Evolutionary conservation across 2,329 filamentous ascomycete genomes (phyloP).

Genomic region (Thielaviopsis populi): DNA sequence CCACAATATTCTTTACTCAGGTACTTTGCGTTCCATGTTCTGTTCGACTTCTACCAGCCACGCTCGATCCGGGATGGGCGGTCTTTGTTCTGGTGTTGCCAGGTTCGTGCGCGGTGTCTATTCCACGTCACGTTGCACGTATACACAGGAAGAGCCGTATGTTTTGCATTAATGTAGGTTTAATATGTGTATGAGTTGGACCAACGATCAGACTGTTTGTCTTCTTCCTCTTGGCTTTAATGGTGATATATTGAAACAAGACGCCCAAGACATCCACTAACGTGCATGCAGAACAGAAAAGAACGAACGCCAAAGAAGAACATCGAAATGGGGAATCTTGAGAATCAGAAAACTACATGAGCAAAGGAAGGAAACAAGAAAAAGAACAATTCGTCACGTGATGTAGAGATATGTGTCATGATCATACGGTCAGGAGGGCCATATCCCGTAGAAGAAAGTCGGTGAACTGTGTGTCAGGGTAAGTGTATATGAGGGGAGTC

Average conservation of each 20-base stretch:
- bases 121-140: not conserved
- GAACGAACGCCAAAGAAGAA: not conserved
- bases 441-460: not conserved
- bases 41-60: too few relatives aligned
- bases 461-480: not conserved
- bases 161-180: not conserved
- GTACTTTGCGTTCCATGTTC: too few relatives aligned
- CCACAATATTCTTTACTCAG: not conserved
- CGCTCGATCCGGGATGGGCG: too few relatives aligned
- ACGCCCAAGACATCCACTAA: not conserved
- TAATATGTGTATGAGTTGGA: too few relatives aligned
- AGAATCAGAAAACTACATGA: not conserved
- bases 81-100: too few relatives aligned
- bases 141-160: not conserved
- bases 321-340: not conserved
- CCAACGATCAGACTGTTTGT: too few relatives aligned
- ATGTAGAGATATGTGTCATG: not conserved
- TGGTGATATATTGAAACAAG: not conserved
- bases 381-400: not conserved
- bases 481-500: not conserved
- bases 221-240: not conserved
- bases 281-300: not conserved
- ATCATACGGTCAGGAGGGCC: not conserved
- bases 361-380: not conserved
- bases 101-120: not conserved